Evolutionary conservation across 495 filamentous ascomycete genomes (phyloP).

Genomic region (Glonium stellatum): DNA sequence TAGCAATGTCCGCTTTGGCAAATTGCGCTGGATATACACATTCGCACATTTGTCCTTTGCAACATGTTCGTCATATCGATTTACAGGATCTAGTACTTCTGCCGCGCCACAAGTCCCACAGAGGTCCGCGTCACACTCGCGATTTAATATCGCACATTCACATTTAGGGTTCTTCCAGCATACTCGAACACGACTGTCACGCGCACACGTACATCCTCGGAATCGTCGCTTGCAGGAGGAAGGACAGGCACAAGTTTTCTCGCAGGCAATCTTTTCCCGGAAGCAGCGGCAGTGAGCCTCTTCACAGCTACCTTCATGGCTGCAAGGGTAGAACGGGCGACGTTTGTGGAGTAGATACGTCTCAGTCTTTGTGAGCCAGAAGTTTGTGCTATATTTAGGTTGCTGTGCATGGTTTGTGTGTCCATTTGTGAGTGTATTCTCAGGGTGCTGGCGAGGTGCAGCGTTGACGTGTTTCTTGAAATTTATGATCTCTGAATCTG

Average conservation of each 20-base stretch:
- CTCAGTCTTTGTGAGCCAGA: slow-evolving; percentile 6
- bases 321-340: slow-evolving; percentile 36
- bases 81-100: slow-evolving; percentile 55
- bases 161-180: slow-evolving; percentile 49
- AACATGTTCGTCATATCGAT: slow-evolving; percentile 47
- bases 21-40: slow-evolving; percentile 53
- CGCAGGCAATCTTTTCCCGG: slow-evolving; percentile 51
- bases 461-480: neutral
- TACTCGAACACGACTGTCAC: slow-evolving; percentile 38
- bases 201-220: slow-evolving; percentile 57
- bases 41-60: slow-evolving; percentile 53
- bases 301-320: slow-evolving; percentile 36
- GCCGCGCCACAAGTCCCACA: slow-evolving; percentile 58
- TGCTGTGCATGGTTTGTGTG: neutral
- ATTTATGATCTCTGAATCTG: neutral
- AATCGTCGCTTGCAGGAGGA: slow-evolving; percentile 55
- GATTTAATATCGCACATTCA: slow-evolving; percentile 52
- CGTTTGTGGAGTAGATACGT: slow-evolving; percentile 23
- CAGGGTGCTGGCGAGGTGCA: neutral
- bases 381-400: neutral
- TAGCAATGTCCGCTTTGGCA: slow-evolving; percentile 52
- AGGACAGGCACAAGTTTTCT: slow-evolving; percentile 58
- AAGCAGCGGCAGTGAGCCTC: slow-evolving; percentile 49
- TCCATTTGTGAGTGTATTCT: neutral
- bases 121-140: slow-evolving; percentile 66